These are phyloP conservation scores for Colletotrichum sublineola DNA, from an alignment of 2,329 filamentous ascomycete genomes.

Conservation along the genomic window DNA sequence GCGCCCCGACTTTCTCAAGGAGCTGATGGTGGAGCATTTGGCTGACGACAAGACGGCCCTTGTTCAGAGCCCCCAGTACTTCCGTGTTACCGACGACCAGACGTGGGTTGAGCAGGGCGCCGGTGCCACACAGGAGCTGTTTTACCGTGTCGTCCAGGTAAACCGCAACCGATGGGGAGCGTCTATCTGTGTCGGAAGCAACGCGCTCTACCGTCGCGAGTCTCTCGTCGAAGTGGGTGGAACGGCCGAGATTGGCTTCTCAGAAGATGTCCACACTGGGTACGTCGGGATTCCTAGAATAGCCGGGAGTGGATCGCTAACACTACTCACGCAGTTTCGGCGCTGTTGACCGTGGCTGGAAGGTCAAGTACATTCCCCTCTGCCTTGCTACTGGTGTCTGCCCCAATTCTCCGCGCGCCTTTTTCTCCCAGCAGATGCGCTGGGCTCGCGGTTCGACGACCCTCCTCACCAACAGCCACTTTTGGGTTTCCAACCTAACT, in stretches of 20 bases:
- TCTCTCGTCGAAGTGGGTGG: constrained; percentile 57
- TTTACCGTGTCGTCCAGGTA: constrained; percentile 58
- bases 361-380: constrained; percentile 56
- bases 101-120: constrained; percentile 60
- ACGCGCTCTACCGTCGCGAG: constrained; percentile 56
- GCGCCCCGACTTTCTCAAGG: constrained; percentile 55
- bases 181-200: constrained; percentile 58
- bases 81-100: constrained; percentile 54
- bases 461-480: constrained; percentile 56
- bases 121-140: constrained; percentile 57
- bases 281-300: constrained; percentile 38
- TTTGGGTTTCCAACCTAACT: constrained; percentile 55
- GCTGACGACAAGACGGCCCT: constrained; percentile 55
- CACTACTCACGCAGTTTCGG: constrained; percentile 48
- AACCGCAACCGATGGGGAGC: constrained; percentile 57
- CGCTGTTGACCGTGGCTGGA: constrained; percentile 58
- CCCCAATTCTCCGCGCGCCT: constrained; percentile 57
- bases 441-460: constrained; percentile 58
- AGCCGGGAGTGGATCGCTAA: not conserved
- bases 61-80: constrained; percentile 58
- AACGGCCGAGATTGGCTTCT: constrained; percentile 58
- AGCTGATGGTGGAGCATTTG: constrained; percentile 56
- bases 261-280: constrained; percentile 60
- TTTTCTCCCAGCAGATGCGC: constrained; percentile 60
- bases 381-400: constrained; percentile 59